phyloP scores from a whole-genome alignment of 176 grass and related monocot species.

The Raddia guianensis region DNA sequence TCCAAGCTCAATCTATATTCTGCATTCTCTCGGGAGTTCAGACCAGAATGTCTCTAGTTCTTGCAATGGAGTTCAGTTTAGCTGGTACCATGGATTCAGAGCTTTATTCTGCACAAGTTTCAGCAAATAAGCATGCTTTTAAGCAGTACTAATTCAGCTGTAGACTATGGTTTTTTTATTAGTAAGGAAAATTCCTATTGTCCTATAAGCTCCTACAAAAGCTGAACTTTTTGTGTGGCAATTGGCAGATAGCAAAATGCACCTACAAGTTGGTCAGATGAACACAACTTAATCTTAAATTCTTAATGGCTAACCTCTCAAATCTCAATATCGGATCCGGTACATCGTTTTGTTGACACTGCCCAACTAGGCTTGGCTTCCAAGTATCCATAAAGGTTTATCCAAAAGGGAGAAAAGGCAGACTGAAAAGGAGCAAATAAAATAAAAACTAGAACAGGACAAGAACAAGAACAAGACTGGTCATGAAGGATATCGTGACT shows the following conservation, averaged over 20 bases:
- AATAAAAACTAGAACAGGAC: not conserved
- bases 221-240: not conserved
- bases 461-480: not conserved
- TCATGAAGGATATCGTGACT: not conserved
- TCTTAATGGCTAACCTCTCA: slow-evolving; percentile 15
- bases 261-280: not conserved
- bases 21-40: not conserved
- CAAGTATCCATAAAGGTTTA: slow-evolving; percentile 19
- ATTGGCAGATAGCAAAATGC: not conserved
- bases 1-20: not conserved
- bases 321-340: not conserved
- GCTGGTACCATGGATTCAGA: not conserved
- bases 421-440: not conserved
- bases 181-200: not conserved
- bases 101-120: not conserved
- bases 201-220: not conserved
- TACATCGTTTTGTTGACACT: not conserved
- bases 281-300: not conserved
- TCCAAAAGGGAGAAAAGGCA: not conserved
- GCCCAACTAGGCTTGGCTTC: not conserved
- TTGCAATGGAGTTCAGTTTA: not conserved
- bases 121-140: not conserved
- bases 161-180: not conserved
- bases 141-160: not conserved
- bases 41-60: not conserved